These are phyloP conservation scores for Clonostachys sp. DNA, from an alignment of 2,329 filamentous ascomycete genomes.

Conservation along the genomic window DNA sequence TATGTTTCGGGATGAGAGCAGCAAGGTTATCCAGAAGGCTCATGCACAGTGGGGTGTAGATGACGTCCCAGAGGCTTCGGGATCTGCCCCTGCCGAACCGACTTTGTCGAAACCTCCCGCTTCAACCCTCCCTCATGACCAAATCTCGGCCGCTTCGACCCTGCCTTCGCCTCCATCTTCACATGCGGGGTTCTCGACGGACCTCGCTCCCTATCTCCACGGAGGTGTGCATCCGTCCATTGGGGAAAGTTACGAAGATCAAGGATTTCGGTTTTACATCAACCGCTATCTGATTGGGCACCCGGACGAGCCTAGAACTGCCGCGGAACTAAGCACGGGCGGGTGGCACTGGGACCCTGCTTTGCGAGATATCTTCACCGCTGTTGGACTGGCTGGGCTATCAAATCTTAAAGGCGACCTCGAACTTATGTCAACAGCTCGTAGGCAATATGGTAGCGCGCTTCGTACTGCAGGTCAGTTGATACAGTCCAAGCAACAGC, in stretches of 20 bases:
- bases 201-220: neutral
- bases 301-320: slow-evolving; percentile 39
- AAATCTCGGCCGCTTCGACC: neutral
- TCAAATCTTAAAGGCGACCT: slow-evolving; percentile 45
- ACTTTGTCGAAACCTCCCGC: neutral
- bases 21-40: slow-evolving; percentile 55
- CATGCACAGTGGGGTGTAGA: slow-evolving; percentile 43
- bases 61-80: slow-evolving; percentile 16
- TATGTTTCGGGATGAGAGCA: slow-evolving; percentile 64
- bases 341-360: slow-evolving; percentile 30
- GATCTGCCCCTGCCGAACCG: slow-evolving; percentile 5
- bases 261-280: slow-evolving; percentile 45
- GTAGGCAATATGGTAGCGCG: slow-evolving; percentile 48
- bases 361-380: slow-evolving; percentile 45
- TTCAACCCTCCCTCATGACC: slow-evolving; percentile 7
- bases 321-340: slow-evolving; percentile 26
- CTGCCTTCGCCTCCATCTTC: slow-evolving; percentile 1
- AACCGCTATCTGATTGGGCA: slow-evolving; percentile 45
- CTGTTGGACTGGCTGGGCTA: slow-evolving; percentile 53
- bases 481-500: slow-evolving; percentile 24
- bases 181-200: neutral
- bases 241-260: slow-evolving; percentile 36
- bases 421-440: slow-evolving; percentile 38
- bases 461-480: slow-evolving; percentile 40
- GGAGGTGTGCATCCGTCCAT: slow-evolving; percentile 18